Base-by-base conservation (phyloP, 805 yeast species). In the Saccharomycopsis javanensis region DNA sequence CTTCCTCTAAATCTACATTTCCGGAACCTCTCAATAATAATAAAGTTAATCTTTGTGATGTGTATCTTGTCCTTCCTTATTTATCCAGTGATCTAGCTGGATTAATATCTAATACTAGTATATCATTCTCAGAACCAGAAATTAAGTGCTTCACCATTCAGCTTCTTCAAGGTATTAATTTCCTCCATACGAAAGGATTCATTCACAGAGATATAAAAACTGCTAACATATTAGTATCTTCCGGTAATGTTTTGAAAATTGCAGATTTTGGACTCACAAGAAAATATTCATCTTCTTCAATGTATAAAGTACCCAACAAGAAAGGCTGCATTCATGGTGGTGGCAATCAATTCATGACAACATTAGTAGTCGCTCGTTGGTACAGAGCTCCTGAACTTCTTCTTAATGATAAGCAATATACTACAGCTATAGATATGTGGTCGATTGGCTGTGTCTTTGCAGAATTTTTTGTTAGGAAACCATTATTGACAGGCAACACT, bases 191-290 rank as follows among this genome's bases (percentile, higher is more conserved):
- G 64, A 71, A 62, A 70, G 79, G 62, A 76, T 77, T 66, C 64
- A 66, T 85, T 68, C 99, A 94, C 69, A 78, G 99, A 57, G 99
- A 94, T 67, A 88, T 94, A 58, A 94, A 94, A 69, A 90, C 98
- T 0, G 96, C 99, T n/a, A 94, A 94, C 65, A 86, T 94, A 34
- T 76, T 94, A 38, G 77, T 94, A 7, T 91, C 86, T 65, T 79
- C 76, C 55, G 72, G 76, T 54, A 99, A 99, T 0, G 72, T 81
- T 7, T 75, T 95, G 38, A 92, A 92, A 66, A 81, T 94, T 51
- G 99, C 97, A 1, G 99, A 94, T 71, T 95, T 94, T 69, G 99
- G 99, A 1, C 74, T 94, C 37, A 98, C 98, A 1, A 76, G 98
- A 61, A 68, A 76, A 18, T 87, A 82, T 67, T 78, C 76, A 57